phyloP scores from a whole-genome alignment of 352 stramenopile species.

The Aphanomyces astaci region DNA sequence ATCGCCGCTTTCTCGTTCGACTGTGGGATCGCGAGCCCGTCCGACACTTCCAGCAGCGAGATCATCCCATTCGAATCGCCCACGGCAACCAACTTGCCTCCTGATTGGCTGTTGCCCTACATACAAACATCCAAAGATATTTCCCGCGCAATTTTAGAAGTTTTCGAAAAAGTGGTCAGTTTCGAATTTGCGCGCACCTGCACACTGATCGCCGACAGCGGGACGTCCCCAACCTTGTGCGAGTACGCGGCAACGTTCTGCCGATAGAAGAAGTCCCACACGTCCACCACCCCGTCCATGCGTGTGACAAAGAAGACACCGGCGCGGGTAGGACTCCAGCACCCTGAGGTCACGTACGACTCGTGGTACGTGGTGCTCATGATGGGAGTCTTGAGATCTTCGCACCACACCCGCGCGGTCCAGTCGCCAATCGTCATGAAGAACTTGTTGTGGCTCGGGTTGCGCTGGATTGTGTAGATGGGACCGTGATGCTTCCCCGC shows the following conservation, averaged over 20 bases:
- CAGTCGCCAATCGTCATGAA: slow-evolving; percentile 97
- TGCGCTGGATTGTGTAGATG: slow-evolving; percentile 94
- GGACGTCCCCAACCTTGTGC: slow-evolving; percentile 92
- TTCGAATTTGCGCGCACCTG: slow-evolving; percentile 35
- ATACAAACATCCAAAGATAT: neutral
- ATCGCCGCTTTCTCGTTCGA: slow-evolving; percentile 93
- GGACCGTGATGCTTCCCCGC: slow-evolving; percentile 93
- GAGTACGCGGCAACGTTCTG: slow-evolving; percentile 96
- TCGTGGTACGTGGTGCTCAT: slow-evolving; percentile 96
- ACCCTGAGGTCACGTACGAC: slow-evolving; percentile 94
- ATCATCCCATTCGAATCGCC: slow-evolving; percentile 95
- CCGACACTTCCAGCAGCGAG: slow-evolving; percentile 92
- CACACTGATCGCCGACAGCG: slow-evolving; percentile 89
- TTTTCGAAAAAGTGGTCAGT: no score
- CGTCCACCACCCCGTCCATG: slow-evolving; percentile 95
- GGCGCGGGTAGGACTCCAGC: slow-evolving; percentile 92
- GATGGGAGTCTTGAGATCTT: slow-evolving; percentile 96
- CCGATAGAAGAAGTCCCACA: slow-evolving; percentile 97
- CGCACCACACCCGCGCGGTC: slow-evolving; percentile 94
- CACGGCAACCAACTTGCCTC: slow-evolving; percentile 91
- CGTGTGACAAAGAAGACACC: slow-evolving; percentile 96
- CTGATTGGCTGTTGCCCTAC: slow-evolving; percentile 65
- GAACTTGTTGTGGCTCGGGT: slow-evolving; percentile 96
- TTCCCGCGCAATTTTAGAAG: neutral
- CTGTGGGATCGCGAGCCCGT: slow-evolving; percentile 85